Evolutionary conservation across 208 protist species (phyloP).

Genomic region (Trypanosomatidae sp.): DNA sequence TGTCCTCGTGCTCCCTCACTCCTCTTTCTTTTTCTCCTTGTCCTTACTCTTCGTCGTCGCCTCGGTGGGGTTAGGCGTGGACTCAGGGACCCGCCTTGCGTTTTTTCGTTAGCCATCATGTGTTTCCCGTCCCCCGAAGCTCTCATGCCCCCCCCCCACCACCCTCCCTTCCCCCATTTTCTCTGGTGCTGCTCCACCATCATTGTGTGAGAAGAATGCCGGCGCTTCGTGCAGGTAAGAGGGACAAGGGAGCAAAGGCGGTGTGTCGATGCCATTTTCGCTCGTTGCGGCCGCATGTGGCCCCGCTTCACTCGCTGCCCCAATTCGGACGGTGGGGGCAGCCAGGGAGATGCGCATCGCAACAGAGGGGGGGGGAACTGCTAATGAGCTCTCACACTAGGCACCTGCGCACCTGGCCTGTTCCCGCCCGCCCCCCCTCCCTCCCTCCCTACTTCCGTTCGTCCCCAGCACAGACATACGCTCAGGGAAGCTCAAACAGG

Average conservation of each 20-base stretch:
- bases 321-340: too few species aligned
- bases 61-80: not conserved
- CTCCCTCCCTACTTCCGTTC: too few species aligned
- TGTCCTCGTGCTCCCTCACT: not conserved
- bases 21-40: not conserved
- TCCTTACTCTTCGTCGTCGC: not conserved
- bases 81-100: not conserved
- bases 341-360: not conserved
- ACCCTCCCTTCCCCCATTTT: too few species aligned
- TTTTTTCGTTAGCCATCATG: not conserved
- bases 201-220: not conserved
- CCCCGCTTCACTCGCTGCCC: too few species aligned
- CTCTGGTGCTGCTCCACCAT: not conserved
- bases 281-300: not conserved
- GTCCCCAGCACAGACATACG: not conserved
- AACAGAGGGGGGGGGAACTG: not conserved
- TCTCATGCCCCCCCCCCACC: not conserved
- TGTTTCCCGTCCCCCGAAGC: not conserved
- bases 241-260: not conserved
- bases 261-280: not conserved
- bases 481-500: not conserved
- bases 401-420: too few species aligned
- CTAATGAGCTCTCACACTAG: not conserved
- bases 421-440: too few species aligned
- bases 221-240: too few species aligned